phyloP scores from a whole-genome alignment of 352 stramenopile species.

The Thalassiosira exigua region DNA sequence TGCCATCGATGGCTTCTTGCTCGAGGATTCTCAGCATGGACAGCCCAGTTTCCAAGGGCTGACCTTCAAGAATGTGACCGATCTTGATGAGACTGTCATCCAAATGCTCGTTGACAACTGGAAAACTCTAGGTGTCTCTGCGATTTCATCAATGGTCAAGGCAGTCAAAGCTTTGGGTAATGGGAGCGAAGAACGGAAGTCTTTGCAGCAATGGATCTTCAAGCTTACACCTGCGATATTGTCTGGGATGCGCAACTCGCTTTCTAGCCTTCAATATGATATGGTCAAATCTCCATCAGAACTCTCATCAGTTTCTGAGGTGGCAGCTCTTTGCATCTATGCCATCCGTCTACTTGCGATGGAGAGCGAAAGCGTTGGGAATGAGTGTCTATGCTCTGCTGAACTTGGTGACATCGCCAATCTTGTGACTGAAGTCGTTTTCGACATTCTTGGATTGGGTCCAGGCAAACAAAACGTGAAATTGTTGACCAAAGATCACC shows the following conservation, averaged over 20 bases:
- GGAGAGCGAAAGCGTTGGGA: constrained; percentile 17
- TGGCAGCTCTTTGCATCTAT: constrained; percentile 34
- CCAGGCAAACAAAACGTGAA: background rate
- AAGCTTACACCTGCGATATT: constrained; percentile 63
- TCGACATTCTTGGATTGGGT: constrained; percentile 35
- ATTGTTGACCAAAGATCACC: constrained; percentile 10
- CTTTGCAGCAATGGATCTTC: constrained; percentile 63
- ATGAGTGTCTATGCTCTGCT: constrained; percentile 20
- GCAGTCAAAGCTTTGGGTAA: constrained; percentile 31
- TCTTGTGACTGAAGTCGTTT: constrained; percentile 53
- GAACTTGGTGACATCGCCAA: constrained; percentile 42
- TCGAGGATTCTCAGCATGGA: constrained; percentile 33
- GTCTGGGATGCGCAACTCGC: constrained; percentile 39
- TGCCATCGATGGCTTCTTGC: constrained; percentile 76
- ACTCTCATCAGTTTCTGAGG: constrained; percentile 1
- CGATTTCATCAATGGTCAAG: constrained; percentile 55
- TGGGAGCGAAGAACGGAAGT: constrained; percentile 30
- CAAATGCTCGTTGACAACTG: constrained; percentile 61
- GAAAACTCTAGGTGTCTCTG: constrained; percentile 47
- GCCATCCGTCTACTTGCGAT: constrained; percentile 41
- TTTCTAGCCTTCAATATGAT: constrained; percentile 17
- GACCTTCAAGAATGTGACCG: constrained; percentile 53
- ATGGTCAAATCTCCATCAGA: background rate
- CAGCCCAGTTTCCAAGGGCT: constrained; percentile 29
- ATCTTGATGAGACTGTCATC: constrained; percentile 70